Evolutionary conservation across 495 filamentous ascomycete genomes (phyloP), one percentile per base, ranked within the genome.

Genomic region (Emericellopsis terricola): DNA sequence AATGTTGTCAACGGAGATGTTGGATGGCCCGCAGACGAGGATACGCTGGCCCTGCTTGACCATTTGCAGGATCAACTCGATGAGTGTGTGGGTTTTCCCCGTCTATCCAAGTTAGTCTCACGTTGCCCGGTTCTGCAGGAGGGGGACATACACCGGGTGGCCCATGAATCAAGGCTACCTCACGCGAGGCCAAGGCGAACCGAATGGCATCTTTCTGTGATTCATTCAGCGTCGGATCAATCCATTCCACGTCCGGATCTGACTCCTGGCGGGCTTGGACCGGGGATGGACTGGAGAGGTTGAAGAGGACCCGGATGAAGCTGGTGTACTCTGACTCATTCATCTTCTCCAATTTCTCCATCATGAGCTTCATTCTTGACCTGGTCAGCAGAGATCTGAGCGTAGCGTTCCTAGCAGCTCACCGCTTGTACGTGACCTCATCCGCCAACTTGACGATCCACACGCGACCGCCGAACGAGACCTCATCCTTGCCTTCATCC

Each of bases 1-100:
- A 38, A 99, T 94, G 47, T 99, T 99, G 60, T 99, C 89, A 2
- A 96, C 89, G 0, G 81, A 86, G 33, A 99, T 83, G 49, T 99
- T 99, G 8, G 81, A 91, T 0, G 89, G 89, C 0, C 89, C 89
- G 48, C 89, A 99, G 14, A 99, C 86, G 2, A 99, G 68, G 11
- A 96, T 57, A 1, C 84, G 71, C 28, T 71, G 65, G 10, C 76
- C 71, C 4, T 67, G 68, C 38, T 57, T 72, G 19, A 89, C 58
- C 41, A 96, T 56, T 44, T 99, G 89, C 19, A 87, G 64, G 37
- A 96, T 91, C 14, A 96, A 61, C 48, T 99, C 89, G 33, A 99
- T 89, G 16, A 99, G 58, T 0, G 91, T 99, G 52, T 96, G 87
- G 0, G 89, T 99, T 46, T 99, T 99, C 16, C 89, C 89, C 0